A percentile compares a stretch with the other conserved stretches of the same genome.
Evolutionary conservation across 306 rosid genomes (phyloP).

Genomic region (Notholithocarpus densiflorus): DNA sequence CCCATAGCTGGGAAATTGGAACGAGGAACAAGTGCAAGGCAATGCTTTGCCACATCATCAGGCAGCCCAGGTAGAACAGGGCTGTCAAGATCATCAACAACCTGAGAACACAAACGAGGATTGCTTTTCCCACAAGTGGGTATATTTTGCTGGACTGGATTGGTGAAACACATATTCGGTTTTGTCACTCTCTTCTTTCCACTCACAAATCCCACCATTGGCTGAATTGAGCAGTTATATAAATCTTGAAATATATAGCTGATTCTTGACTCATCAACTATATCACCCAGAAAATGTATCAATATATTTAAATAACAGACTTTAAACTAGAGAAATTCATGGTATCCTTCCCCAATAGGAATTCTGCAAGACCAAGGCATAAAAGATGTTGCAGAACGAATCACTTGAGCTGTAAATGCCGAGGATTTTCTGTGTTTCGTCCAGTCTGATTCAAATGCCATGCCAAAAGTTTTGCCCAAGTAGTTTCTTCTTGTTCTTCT

Average conservation of each 20-base stretch:
- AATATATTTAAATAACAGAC: slow-evolving; percentile 16
- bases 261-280: slow-evolving; percentile 29
- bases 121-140: slow-evolving; percentile 37
- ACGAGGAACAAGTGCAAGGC: slow-evolving; percentile 94
- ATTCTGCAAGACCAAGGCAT: slow-evolving; percentile 93
- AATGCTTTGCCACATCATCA: slow-evolving; percentile 84
- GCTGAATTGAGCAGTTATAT: slow-evolving; percentile 26
- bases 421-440: slow-evolving; percentile 63
- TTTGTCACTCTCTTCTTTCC: slow-evolving; percentile 55
- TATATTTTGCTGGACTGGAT: slow-evolving; percentile 36
- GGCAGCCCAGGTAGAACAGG: slow-evolving; percentile 76
- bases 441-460: slow-evolving; percentile 86
- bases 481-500: slow-evolving; percentile 24
- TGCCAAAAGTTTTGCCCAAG: slow-evolving; percentile 50
- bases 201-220: slow-evolving; percentile 60
- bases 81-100: slow-evolving; percentile 34
- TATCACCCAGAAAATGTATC: slow-evolving; percentile 23
- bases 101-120: slow-evolving; percentile 31
- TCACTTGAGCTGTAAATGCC: slow-evolving; percentile 65
- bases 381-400: slow-evolving; percentile 71
- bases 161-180: slow-evolving; percentile 57
- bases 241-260: slow-evolving; percentile 24
- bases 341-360: slow-evolving; percentile 77
- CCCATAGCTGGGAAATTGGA: slow-evolving; percentile 62
- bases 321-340: slow-evolving; percentile 53